Evolutionary conservation across 2,329 filamentous ascomycete species (phyloP).

Genomic region (Cordyceps cicadae): DNA sequence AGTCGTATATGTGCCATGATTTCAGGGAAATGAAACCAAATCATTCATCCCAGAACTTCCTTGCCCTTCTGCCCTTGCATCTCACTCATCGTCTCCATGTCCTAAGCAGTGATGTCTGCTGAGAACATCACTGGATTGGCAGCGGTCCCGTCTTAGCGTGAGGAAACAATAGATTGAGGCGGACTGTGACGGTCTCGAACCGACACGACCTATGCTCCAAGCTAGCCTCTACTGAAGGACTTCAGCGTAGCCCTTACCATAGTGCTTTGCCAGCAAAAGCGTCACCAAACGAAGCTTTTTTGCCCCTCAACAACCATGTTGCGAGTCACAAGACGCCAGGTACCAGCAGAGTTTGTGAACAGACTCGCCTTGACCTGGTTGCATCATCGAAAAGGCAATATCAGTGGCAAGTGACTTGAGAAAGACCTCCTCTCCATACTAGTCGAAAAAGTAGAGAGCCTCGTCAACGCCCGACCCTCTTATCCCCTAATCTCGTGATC

Average conservation of each 20-base stretch:
- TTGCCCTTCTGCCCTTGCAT: slow-evolving; percentile 27
- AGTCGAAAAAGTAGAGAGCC: too few species aligned
- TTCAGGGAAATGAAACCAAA: not conserved
- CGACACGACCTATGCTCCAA: slow-evolving; percentile 21
- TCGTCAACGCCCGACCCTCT: too few species aligned
- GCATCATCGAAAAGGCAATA: too few species aligned
- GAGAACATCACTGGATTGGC: slow-evolving; percentile 22
- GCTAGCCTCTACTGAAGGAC: slow-evolving; percentile 31
- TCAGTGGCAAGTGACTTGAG: not conserved
- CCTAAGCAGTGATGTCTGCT: slow-evolving; percentile 25
- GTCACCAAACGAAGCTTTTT: too few species aligned
- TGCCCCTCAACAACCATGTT: too few species aligned
- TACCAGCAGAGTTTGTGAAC: not conserved
- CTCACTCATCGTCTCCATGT: slow-evolving; percentile 27
- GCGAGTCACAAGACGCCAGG: too few species aligned
- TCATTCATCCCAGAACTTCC: slow-evolving; percentile 27
- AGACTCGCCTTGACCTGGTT: too few species aligned
- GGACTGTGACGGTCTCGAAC: slow-evolving; percentile 29
- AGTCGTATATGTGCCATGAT: too few species aligned
- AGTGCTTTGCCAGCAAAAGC: too few species aligned
- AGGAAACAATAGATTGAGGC: slow-evolving; percentile 27
- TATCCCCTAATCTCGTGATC: not conserved
- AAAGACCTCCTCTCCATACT: too few species aligned
- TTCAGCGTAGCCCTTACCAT: slow-evolving; percentile 31
- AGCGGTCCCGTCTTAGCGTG: slow-evolving; percentile 17